Base-by-base conservation (phyloP, 345 rosid species). In the Gossypium anomalum region DNA sequence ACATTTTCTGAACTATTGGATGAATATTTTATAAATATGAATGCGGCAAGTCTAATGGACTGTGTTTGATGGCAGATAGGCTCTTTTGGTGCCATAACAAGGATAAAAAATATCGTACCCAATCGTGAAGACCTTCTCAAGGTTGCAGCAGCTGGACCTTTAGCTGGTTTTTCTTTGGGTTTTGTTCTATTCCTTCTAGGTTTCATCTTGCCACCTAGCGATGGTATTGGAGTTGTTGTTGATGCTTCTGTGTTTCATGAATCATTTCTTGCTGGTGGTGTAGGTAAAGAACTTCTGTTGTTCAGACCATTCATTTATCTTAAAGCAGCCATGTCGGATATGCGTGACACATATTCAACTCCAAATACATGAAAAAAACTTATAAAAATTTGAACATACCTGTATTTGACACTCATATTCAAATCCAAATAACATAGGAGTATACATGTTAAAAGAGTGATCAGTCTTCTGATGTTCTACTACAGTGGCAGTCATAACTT, bases 171-270 rank as follows among this genome's bases (percentile, higher is more conserved):
- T 84, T 84, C 92, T 62, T 73, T 92, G 76, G 97, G 98, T 52
- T 77, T 94, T 71, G 72, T 84, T 83, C 90, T 94, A 68, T 83
- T 92, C 72, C 93, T 92, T 75, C n/a, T 82, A 70, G 98, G 98
- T 56, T 84, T 94, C 82, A 25, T 94, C 78, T 56, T 92, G 81
- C 98, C 98, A 72, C 98, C 98, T 23, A 83, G 82, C 43, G 97
- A 94, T 65, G 97, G 98, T 58, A 72, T 92, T 84, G 98, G 98
- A 9, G 83, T 86, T 72, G 80, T 94, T 43, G 97, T 94, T 67
- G 93, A 94, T 70, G 86, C 97, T 76, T 89, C 98, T 43, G 97
- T 91, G 73, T 94, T 94, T 81, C 98, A 94, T 2, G 97, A 94
- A 62, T 94, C 98, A 53, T 85, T 94, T 76, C 97, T 94, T 25